Evolutionary conservation across 2,329 filamentous ascomycete genomes (phyloP), one percentile per base, ranked within the genome.

Genomic region (Teratosphaeria zuluensis): DNA sequence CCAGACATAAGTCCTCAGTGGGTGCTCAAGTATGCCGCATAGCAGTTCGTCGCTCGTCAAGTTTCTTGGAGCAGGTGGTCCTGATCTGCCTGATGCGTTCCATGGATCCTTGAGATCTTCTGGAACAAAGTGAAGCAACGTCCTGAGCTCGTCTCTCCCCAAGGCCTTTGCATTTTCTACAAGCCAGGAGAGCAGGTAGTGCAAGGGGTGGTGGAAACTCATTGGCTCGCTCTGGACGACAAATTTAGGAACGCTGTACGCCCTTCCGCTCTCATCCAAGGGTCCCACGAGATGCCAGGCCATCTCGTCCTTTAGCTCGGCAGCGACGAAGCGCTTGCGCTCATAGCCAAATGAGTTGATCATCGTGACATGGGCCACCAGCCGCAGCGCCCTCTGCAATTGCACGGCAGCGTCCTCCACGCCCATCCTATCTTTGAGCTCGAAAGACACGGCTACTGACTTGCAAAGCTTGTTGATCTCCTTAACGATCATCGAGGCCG

Each of bases 111-210:
- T 81, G 55, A 96, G 80, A 60, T 92, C 85, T 59, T 85, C 80
- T 1, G 84, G 79, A 9, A 87, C 86, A 70, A 92, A 92, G 64
- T 81, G 81, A 51, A 99, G 76, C 6, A 95, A 75, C 2, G 80
- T 79, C 51, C 79, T 82, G 63, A 97, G 78, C 54, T 87, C 80
- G 21, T 86, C 82, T 8, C 81, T 79, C 33, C 83, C 78, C 77
- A 96, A 86, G 54, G 83, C 81, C 69, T 92, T 90, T 52, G 86
- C 94, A 65, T 88, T 89, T 72, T 99, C 94, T 59, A 99, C 83
- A 42, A 99, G 79, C 94, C 94, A 99, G 0, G 94, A 99, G 1
- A 97, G 77, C 0, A 90, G 95, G 72, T 97, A 99, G 74, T 99
- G 94, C 31, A 99, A 80, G 1, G 91, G 91, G 72, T 99, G 94